Conservation (phyloP, 257 asterid genomes). For the Fraxinus anomala region DNA sequence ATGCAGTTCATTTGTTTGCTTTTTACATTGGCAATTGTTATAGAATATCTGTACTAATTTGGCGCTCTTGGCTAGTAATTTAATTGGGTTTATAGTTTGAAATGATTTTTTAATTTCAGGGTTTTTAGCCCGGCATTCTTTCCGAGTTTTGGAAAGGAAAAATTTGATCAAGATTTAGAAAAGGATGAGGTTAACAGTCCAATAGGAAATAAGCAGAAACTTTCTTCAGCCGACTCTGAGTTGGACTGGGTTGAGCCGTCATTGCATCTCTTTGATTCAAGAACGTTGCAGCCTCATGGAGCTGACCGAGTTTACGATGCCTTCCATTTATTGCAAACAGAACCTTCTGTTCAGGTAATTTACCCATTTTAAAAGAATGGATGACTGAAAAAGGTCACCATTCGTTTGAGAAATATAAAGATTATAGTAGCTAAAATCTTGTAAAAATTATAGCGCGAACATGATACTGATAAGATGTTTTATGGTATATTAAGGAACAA, state of each 20-base stretch:
- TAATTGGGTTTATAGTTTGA: neutral
- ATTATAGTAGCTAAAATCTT: neutral
- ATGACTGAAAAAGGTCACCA: no score
- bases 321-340: slow-evolving; percentile 59
- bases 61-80: neutral
- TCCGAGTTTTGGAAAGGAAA: slow-evolving; percentile 7
- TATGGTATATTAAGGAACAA: neutral
- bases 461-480: neutral
- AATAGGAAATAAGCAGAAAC: slow-evolving; percentile 18
- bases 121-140: slow-evolving; percentile 38
- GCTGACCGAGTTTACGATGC: slow-evolving; percentile 52
- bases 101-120: slow-evolving; percentile 33
- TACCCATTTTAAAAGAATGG: neutral
- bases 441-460: neutral
- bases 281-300: slow-evolving; percentile 36
- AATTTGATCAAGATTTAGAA: slow-evolving; percentile 16
- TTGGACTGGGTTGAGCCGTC: slow-evolving; percentile 70
- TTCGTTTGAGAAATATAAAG: neutral
- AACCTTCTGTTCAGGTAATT: slow-evolving; percentile 68
- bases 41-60: neutral
- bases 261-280: slow-evolving; percentile 31
- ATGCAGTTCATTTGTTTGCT: neutral
- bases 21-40: neutral
- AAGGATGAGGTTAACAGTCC: slow-evolving; percentile 31
- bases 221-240: slow-evolving; percentile 30